Evolutionary conservation across 169 alveolate genomes (phyloP), one percentile per base, ranked within the genome.

Genomic region (Eimeria sp.): DNA sequence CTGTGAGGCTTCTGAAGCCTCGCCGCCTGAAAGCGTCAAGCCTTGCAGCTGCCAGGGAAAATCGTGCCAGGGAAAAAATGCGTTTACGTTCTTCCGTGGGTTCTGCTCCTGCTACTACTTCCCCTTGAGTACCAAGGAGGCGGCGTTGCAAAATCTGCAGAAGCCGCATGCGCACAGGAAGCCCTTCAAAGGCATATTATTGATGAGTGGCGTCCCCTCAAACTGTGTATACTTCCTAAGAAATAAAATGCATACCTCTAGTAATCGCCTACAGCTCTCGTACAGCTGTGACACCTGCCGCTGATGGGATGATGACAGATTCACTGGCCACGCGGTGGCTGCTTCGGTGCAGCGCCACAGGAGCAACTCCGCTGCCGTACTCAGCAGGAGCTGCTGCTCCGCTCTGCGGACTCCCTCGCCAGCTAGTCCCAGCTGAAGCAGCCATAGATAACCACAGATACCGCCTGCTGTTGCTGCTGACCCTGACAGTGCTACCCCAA

Each of bases 401-500:
- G 87, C 54, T 43, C 87, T 40, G 4, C 87, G 87, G 49, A 16
- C 57, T 14, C 87, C 87, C 25, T 76, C 87, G 45, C 63, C 87
- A 1, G 87, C 87, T 34, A 76, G 63, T 6, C 63, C 87, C 87
- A 76, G 16, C 87, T 76, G 87, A 63, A 76, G 87, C 27, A 76
- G 34, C 54, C 61, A 76, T 61, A 76, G 20, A 70, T n/a, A 70
- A 7, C 40, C n/a, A 2, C 47, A 70, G 47, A 70, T 27, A 70
- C 49, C 13, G 80, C 20, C 9, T 70, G 43, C 80, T n/a, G 47
- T 20, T 70, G 80, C 80, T n/a, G 47, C 80, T n/a, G 10, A 11
- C 47, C 16, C 47, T 70, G 16, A 25, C n/a, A 30, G 40, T n/a
- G 78, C 43, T 30, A 40, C 82, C 5, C 49, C 4, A 0, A 0